Base-by-base conservation (phyloP, 192 early-diverging fungal species). In the Funneliformis mosseae region DNA sequence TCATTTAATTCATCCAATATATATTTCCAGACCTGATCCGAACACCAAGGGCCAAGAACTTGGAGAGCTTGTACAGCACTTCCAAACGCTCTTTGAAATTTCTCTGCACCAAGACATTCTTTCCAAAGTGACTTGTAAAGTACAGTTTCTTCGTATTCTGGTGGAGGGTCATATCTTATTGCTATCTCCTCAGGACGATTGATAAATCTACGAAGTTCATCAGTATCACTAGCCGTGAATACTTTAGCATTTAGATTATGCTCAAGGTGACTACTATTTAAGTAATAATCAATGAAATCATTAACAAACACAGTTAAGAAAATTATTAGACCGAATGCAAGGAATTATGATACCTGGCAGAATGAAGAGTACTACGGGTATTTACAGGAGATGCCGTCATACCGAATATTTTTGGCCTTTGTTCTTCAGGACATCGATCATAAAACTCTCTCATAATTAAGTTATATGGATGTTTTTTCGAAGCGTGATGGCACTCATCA, bases 401-500 rank as follows among this genome's bases (percentile, higher is more conserved):
- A 2, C 96, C 95, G 87, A 99, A 95, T 0, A 99, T 88, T 60
- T 91, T 92, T 12, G 97, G 97, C 16, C 91, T 83, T 12, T 85
- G 73, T 5, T 77, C 75, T 4, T 78, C 80, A 0, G 83, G 84
- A 27, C 84, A 85, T n/a, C 82, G 80, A 59, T 86, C 78, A 83
- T 97, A 97, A 82, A 96, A 95, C 69, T 94, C 90, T 50, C 88
- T 88, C 93, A 98, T 95, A 33, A 97, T 91, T 27, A 92, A 82
- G 69, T 92, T 87, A 83, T 94, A 96, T 0, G 92, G 91, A 78
- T 95, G 93, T 43, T 88, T 87, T 77, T 91, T 90, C 21, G 92
- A 85, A 6, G 96, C 89, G 82, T 99, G 94, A 85, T 99, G 97
- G 71, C 93, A 95, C 83, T 98, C 97, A 83, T 98, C 97, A 87